Base-by-base conservation (phyloP, 371 early-diverging fungal genomes). In the Syncephalastrum racemosum region DNA sequence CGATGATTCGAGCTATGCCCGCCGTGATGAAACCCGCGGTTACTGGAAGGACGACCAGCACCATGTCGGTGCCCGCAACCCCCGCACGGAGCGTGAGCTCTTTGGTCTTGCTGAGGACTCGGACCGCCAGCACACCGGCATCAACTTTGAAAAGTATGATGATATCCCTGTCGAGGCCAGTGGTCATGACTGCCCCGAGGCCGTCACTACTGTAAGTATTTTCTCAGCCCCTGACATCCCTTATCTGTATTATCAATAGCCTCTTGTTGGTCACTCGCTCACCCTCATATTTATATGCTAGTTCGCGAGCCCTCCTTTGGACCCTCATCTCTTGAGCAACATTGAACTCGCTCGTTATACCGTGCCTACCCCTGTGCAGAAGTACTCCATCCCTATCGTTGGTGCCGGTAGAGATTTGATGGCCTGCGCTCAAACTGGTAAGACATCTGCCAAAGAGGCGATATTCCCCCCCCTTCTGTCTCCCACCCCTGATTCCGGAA, bases 91-190 rank as follows among this genome's bases (percentile, higher is more conserved):
- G 70, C 59, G 68, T 27, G 89, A 90, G 59, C 81, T 95, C 18
- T 95, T 81, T 66, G 93, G 93, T 41, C 53, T 56, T 41, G 70
- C 85, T 27, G 87, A 88, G 49, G 87, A 87, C 46, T 69, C 72
- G 60, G 88, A 87, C 54, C 83, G 83, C 50, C 86, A 80, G 66
- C 76, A 79, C 68, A 88, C 90, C 31, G 95, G 96, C 43, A 95
- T 95, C 75, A 95, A 96, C 83, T 96, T 96, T 87, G 92, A 93
- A 60, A 93, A 93, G 68, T 95, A 96, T 70, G 93, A 92, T 60
- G 94, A 96, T 72, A 96, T 97, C 57, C 97, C 97, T 15, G 97
- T 95, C 47, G 94, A 96, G 59, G 94, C 92, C 15, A 89, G 94
- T 12, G 97, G 98, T 31, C 73, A 81, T 58, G 79, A 89, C 46